Evolutionary conservation across 2,329 filamentous ascomycete species (phyloP), one percentile per base, ranked within the genome.

Genomic region (Ceratocystis destructans): DNA sequence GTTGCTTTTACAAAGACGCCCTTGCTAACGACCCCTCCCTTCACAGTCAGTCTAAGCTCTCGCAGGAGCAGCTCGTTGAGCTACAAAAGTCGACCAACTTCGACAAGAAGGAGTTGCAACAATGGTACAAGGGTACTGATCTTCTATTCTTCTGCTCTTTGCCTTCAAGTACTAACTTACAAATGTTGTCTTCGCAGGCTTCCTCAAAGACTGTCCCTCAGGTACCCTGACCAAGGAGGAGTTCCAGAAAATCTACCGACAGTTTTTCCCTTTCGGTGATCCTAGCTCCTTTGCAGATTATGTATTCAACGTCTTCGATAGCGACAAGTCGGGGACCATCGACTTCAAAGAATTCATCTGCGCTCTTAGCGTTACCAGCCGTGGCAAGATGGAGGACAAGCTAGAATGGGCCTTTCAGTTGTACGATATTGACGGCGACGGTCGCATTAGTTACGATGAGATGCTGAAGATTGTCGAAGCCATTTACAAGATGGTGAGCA

Each of bases 301-400:
- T 76, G 94, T 99, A 69, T 99, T 99, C 80, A 96, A 96, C 72
- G 94, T 99, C 48, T 99, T 99, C 76, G 94, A 99, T 76, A 89
- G 90, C 74, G 94, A 99, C 78, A 95, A 96, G 74, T 96, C 90
- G 57, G 94, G 94, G 71, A 93, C 89, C 71, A 99, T 99, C 74
- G 94, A 99, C 79, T 99, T 99, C 79, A 97, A 97, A 76, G 94
- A 99, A 78, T 99, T 99, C 78, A 99, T 99, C 77, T 96, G 93
- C 79, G 94, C 94, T 33, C 80, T 99, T 70, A 96, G 90, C 76
- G 93, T 99, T 73, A 99, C 94, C 63, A 96, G 90, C 77, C 86
- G 94, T 71, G 94, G 94, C 74, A 95, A 95, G 81, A 96, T 97
- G 90, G 94, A 99, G 79, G 94, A 99, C 79, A 99, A 99, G 78